phyloP scores from a whole-genome alignment of 2,329 filamentous ascomycete genomes.

The Trichoderma hamatum region DNA sequence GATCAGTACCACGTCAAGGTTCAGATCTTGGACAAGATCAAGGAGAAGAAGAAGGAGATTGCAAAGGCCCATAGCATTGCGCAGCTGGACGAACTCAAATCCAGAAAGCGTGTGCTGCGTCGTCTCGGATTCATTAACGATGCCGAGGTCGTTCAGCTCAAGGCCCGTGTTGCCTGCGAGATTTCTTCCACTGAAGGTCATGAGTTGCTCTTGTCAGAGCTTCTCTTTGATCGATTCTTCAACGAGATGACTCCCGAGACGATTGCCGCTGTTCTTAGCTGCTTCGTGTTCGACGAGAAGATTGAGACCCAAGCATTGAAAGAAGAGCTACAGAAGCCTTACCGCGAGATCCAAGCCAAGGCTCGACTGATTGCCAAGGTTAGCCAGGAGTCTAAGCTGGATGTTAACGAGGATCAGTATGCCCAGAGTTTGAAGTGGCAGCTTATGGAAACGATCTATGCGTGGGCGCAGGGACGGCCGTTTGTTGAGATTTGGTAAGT shows the following conservation, averaged over 20 bases:
- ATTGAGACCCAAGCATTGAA: constrained; percentile 75
- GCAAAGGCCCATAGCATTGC: constrained; percentile 81
- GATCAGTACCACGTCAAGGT: constrained; percentile 85
- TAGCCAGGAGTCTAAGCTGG: constrained; percentile 89
- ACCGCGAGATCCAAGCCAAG: constrained; percentile 82
- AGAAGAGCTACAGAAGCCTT: constrained; percentile 85
- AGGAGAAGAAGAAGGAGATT: constrained; percentile 85
- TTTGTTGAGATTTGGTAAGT: constrained; percentile 94
- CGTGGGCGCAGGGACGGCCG: constrained; percentile 86
- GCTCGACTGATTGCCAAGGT: constrained; percentile 90
- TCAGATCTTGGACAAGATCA: constrained; percentile 75
- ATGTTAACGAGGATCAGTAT: constrained; percentile 95
- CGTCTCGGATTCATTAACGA: constrained; percentile 96
- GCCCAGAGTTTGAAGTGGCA: constrained; percentile 87
- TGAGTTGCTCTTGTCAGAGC: constrained; percentile 87
- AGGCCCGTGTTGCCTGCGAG: constrained; percentile 95
- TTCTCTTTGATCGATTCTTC: constrained; percentile 97
- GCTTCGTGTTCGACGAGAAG: constrained; percentile 98
- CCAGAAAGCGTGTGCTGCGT: constrained; percentile 90
- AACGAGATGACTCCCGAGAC: constrained; percentile 90
- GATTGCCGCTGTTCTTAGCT: constrained; percentile 82
- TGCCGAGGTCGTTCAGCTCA: constrained; percentile 90
- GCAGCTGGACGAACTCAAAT: constrained; percentile 94
- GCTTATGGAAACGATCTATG: constrained; percentile 93
- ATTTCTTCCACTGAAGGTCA: constrained; percentile 91